Evolutionary conservation across 1,284 basidiomycete species (phyloP), one percentile per base, ranked within the genome.

Genomic region (Cryptococcus hybrid): DNA sequence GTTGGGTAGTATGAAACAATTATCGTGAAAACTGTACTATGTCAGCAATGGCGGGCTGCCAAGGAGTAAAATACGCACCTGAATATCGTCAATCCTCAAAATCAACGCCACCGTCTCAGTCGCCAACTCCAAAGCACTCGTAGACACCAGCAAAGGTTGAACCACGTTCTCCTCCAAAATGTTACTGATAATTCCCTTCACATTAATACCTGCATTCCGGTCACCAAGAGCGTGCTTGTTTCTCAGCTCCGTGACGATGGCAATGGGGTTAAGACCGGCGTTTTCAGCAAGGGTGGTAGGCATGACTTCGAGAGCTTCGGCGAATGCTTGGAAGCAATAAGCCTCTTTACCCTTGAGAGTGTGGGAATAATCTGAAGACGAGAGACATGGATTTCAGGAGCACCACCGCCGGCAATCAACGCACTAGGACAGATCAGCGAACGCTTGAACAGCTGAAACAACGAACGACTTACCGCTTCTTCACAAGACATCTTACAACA

Each of bases 231-330:
- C 93, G 79, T 99, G 96, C 65, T 93, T 84, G 81, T 99, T 99
- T 64, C 96, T 85, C 58, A 99, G 82, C 77, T 99, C 96, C 36
- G 96, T 99, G 54, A 99, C 94, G 70, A 99, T 99, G 12, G 92
- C 88, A 64, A 99, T 98, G 5, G 96, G 93, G 80, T 99, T 97
- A 63, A 99, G 81, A 50, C 96, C 96, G 7, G 96, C 96, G 74
- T 99, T 99, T 80, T 99, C 96, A 8, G 96, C 96, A 7, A 99
- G 83, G 0, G 96, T 99, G 3, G 90, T 97, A 2, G 96, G 96
- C 66, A 99, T 98, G 61, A 99, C 88, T 79, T 99, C 96, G 57
- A 99, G 84, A 5, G 96, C 93, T 74, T 99, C 96, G 40, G 96
- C 93, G 70, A 93, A 99, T 3, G 94, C 94, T 74, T 96, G 90